phyloP scores from a whole-genome alignment of 352 stramenopile species.

The Phytophthora vignae region DNA sequence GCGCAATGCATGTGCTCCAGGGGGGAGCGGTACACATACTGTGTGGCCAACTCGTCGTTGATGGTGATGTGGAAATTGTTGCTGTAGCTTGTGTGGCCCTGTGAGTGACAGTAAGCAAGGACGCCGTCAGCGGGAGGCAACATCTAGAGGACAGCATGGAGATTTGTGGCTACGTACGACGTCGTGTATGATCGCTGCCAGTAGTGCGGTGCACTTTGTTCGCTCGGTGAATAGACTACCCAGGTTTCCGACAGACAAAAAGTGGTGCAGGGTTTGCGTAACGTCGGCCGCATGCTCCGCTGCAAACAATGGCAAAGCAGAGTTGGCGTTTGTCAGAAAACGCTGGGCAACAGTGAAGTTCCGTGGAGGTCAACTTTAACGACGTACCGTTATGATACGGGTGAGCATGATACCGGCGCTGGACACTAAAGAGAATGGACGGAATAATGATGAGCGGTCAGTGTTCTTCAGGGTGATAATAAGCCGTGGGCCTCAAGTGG shows the following conservation, averaged over 20 bases:
- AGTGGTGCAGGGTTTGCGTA: constrained; percentile 77
- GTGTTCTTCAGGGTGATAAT: neutral
- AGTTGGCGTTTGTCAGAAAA: neutral
- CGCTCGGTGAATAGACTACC: constrained; percentile 64
- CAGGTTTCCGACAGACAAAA: constrained; percentile 60
- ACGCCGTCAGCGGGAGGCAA: neutral
- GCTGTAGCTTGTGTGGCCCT: constrained; percentile 89
- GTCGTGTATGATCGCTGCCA: constrained; percentile 87
- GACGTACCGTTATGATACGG: constrained; percentile 87
- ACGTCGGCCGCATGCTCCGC: constrained; percentile 88
- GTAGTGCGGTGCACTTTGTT: constrained; percentile 74
- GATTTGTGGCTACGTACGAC: constrained; percentile 50
- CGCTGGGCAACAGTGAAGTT: neutral
- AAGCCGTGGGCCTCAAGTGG: neutral
- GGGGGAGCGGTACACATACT: constrained; percentile 86
- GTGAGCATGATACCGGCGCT: constrained; percentile 70
- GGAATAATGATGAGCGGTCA: neutral
- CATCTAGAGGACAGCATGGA: neutral
- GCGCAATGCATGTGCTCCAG: constrained; percentile 91
- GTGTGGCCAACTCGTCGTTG: constrained; percentile 82
- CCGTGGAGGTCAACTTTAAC: neutral
- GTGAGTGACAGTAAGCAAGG: neutral
- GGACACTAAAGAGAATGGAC: constrained; percentile 40
- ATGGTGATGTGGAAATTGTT: constrained; percentile 90
- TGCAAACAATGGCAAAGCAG: constrained; percentile 28